A percentile compares a stretch with the other conserved stretches of the same genome.
Evolutionary conservation across 2,329 filamentous ascomycete genomes (phyloP).

Genomic region (Coleophoma cylindrospora): DNA sequence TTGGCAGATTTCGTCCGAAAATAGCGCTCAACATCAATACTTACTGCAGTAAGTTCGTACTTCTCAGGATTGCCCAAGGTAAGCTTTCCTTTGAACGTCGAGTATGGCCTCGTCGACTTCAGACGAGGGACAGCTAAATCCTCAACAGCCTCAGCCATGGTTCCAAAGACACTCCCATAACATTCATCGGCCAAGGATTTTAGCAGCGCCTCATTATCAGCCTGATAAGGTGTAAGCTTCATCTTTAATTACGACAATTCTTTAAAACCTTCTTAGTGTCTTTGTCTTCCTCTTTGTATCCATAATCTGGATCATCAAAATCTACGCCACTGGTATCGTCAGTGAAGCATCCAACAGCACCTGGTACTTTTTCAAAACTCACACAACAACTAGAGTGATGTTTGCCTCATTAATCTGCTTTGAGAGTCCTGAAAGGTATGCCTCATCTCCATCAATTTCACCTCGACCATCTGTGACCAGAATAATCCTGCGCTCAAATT

Average conservation of each 20-base stretch:
- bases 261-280: constrained; percentile 55
- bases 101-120: constrained; percentile 71
- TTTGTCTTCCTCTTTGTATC: constrained; percentile 90
- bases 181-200: constrained; percentile 62
- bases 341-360: constrained; percentile 6
- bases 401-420: constrained; percentile 67
- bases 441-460: constrained; percentile 64
- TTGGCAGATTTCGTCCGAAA: constrained; percentile 77
- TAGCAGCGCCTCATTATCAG: constrained; percentile 68
- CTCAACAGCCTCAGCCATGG: constrained; percentile 77
- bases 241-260: neutral
- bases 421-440: constrained; percentile 27
- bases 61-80: constrained; percentile 73
- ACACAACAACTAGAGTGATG: constrained; percentile 78
- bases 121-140: constrained; percentile 73
- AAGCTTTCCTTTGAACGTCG: constrained; percentile 73
- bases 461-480: constrained; percentile 80
- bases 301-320: constrained; percentile 87
- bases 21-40: constrained; percentile 86
- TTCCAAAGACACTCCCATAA: constrained; percentile 68
- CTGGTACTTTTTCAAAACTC: constrained; percentile 30
- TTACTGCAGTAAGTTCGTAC: constrained; percentile 64
- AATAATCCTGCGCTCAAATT: constrained; percentile 76
- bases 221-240: constrained; percentile 33
- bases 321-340: constrained; percentile 66